Base-by-base conservation (phyloP, 2,329 filamentous ascomycete genomes). In the Nemania abortiva region DNA sequence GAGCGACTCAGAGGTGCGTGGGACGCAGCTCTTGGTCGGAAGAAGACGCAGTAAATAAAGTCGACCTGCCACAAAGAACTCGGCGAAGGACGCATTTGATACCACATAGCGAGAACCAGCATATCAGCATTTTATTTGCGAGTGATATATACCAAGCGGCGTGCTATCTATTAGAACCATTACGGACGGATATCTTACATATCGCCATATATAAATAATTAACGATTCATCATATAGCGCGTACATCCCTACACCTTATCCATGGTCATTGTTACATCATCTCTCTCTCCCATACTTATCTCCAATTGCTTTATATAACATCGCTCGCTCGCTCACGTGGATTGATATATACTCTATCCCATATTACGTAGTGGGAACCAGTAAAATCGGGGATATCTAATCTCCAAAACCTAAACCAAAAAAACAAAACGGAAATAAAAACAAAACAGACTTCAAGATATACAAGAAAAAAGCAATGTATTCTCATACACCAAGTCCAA, bases 1-100 rank as follows among this genome's bases (percentile, higher is more conserved):
- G 93, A 96, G 83, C 84, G 82, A 73, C 79, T 97, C 82, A 85
- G 94, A 74, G 78, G 77, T 29, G 83, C 87, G 74, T 94, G 90
- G 94, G 90, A 88, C 78, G 81, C 73, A n/a, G 79, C 82, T 73
- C 78, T 83, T 18, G 73, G 72, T 2, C 66, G 72, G 61, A 57
- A 66, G 6, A 53, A 53, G 22, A 55, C 58, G 47, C 64, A 42
- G 62, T 10, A 15, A 13, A 18, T 10, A 15, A 13, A 18, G 37
- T n/a, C 15, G 18, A 31, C 18, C 4, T 11, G 22, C 6, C 13
- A 24, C 55, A 29, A 53, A 42, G 18, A 22, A 27, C n/a, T 27
- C 4, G n/a, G 18, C 6, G 49, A 6, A 15, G 57, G 18, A 52
- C 42, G 15, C 24, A 61, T 31, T 22, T 39, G 54, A 52, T 34